Conservation (phyloP, 2,329 filamentous ascomycete species). For the Lachnum nothofagi region DNA sequence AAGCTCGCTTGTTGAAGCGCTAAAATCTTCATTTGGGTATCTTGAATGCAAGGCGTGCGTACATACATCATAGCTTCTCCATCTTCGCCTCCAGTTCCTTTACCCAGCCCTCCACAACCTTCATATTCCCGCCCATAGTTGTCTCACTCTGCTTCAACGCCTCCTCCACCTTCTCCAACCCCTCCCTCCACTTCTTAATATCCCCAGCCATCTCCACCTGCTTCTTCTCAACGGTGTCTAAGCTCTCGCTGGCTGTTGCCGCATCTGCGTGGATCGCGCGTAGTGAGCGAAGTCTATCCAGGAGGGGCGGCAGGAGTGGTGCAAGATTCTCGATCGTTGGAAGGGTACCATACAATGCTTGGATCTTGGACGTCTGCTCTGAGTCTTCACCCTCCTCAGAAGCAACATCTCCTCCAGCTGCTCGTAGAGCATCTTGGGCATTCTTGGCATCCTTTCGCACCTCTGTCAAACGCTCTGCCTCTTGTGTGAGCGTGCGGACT, state of each 20-base stretch:
- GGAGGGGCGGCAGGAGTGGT: conserved; percentile 75
- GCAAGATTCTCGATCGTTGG: conserved; percentile 82
- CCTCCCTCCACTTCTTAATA: conserved; percentile 79
- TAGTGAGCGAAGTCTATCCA: conserved; percentile 80
- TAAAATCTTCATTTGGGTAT: conserved; percentile 25
- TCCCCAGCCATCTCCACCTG: conserved; percentile 80
- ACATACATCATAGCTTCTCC: conserved; percentile 40
- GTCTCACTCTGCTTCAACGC: conserved; percentile 66
- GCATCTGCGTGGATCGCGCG: conserved; percentile 82
- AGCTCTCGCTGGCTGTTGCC: conserved; percentile 69
- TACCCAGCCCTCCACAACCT: conserved; percentile 83
- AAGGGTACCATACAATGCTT: conserved; percentile 82
- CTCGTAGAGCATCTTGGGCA: conserved; percentile 53
- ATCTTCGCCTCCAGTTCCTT: conserved; percentile 78
- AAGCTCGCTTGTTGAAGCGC: not conserved
- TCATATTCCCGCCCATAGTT: conserved; percentile 72
- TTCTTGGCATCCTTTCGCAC: conserved; percentile 57
- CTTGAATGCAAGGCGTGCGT: conserved; percentile 15
- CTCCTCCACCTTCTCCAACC: conserved; percentile 71
- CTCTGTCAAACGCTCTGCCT: conserved; percentile 68
- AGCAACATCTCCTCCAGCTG: conserved; percentile 35
- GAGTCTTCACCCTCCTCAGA: conserved; percentile 48
- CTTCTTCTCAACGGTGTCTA: conserved; percentile 71
- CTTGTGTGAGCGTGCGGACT: conserved; percentile 64
- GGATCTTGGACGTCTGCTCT: conserved; percentile 81